Percentiles rank a stretch among this genome's conserved stretches.
These are phyloP conservation scores for Rugosomyces carneus DNA, from an alignment of 1,284 basidiomycete genomes.

Conservation along the genomic window DNA sequence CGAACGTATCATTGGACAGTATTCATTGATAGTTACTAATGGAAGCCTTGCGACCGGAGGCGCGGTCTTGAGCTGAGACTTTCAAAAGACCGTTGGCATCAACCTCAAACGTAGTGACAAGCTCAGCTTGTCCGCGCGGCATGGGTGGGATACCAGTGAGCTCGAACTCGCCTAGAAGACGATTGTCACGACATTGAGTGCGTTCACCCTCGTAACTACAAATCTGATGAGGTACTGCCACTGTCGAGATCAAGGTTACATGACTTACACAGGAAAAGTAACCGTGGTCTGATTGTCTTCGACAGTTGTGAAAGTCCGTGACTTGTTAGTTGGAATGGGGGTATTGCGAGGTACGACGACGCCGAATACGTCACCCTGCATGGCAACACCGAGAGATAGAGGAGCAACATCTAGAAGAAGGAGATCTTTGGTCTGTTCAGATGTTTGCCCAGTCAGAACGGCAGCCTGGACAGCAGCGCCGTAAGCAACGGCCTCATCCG, in stretches of 20 bases:
- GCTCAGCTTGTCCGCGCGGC: conserved; percentile 94
- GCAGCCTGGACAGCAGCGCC: conserved; percentile 97
- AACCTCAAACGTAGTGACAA: conserved; percentile 95
- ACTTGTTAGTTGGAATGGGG: conserved; percentile 96
- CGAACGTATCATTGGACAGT: background rate
- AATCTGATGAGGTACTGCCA: conserved; percentile 8
- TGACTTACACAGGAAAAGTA: conserved; percentile 93
- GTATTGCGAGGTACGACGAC: conserved; percentile 96
- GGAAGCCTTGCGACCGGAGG: conserved; percentile 93
- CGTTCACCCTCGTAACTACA: conserved; percentile 91
- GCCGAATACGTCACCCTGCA: conserved; percentile 97
- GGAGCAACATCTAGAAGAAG: conserved; percentile 95
- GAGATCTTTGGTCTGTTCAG: conserved; percentile 93
- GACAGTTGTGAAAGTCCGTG: conserved; percentile 92
- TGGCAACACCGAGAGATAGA: conserved; percentile 95
- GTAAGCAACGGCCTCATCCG: conserved; percentile 92
- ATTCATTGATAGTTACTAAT: conserved; percentile 59
- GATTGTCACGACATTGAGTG: conserved; percentile 95
- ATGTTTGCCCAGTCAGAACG: conserved; percentile 93
- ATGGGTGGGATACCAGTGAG: conserved; percentile 95
- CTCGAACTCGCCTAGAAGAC: conserved; percentile 96
- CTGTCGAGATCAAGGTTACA: conserved; percentile 1
- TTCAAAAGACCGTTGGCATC: conserved; percentile 96
- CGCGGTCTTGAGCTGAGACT: conserved; percentile 91
- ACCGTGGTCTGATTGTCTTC: conserved; percentile 99